Evolutionary conservation across 345 rosid species (phyloP).

Genomic region (Populus davidiana): DNA sequence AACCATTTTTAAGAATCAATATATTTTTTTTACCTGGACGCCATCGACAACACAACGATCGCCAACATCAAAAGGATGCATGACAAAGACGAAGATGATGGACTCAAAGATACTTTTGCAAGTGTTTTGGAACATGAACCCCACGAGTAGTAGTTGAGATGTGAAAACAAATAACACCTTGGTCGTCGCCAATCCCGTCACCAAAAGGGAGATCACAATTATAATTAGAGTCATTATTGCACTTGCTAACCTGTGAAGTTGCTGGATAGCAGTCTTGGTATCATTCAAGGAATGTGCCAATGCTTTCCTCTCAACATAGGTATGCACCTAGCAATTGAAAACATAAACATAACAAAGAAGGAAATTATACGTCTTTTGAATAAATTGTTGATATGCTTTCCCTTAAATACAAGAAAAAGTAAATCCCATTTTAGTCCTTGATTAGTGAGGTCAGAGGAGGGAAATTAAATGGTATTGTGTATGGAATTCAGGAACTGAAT

Average conservation of each 20-base stretch:
- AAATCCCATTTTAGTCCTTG: no score
- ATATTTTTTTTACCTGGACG: constrained; percentile 45
- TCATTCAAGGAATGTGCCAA: constrained; percentile 71
- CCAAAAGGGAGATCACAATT: constrained; percentile 49
- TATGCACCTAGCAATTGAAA: constrained; percentile 43
- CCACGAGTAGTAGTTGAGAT: constrained; percentile 62
- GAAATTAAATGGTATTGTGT: no score
- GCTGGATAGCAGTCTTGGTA: constrained; percentile 70
- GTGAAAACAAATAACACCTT: constrained; percentile 57
- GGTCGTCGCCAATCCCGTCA: constrained; percentile 59
- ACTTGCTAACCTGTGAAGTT: constrained; percentile 73
- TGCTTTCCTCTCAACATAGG: constrained; percentile 65
- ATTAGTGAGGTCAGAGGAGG: no score
- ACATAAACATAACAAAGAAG: background rate
- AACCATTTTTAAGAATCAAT: background rate
- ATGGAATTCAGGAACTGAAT: no score
- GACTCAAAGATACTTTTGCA: constrained; percentile 79
- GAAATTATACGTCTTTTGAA: no score
- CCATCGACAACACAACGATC: constrained; percentile 79
- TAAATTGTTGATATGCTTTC: no score
- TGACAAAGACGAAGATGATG: constrained; percentile 74
- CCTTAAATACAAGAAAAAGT: no score
- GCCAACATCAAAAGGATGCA: constrained; percentile 85
- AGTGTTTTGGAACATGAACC: constrained; percentile 75
- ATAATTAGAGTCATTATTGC: constrained; percentile 50